Evolutionary conservation across 805 yeast genomes (phyloP).

Genomic region (Candida chauliodis): DNA sequence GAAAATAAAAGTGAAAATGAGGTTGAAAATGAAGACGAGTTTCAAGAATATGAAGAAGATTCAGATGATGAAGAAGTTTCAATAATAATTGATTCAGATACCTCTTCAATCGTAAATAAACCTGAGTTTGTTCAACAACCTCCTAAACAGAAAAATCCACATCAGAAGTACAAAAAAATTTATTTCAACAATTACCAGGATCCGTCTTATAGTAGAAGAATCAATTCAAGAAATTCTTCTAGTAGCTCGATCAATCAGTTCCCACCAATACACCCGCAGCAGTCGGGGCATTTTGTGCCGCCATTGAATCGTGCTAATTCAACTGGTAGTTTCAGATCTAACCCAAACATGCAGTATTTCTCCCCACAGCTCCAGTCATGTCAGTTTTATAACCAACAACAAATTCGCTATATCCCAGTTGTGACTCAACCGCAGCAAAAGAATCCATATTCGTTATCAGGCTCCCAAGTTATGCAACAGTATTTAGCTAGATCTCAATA

Average conservation of each 20-base stretch:
- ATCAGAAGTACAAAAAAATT: conserved; percentile 8
- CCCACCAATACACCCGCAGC: conserved; percentile 3
- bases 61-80: conserved; percentile 37
- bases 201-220: conserved; percentile 15
- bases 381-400: conserved; percentile 2
- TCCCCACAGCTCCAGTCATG: neutral
- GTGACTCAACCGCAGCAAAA: neutral
- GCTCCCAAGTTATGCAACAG: conserved; percentile 76
- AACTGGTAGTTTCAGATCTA: conserved; percentile 8
- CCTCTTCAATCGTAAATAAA: conserved; percentile 17
- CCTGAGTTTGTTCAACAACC: neutral
- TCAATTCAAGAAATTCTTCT: conserved; percentile 1
- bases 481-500: conserved; percentile 71
- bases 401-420: conserved; percentile 3
- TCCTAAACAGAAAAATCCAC: neutral
- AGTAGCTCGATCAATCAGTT: conserved; percentile 1
- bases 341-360: neutral
- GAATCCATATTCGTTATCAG: conserved; percentile 29
- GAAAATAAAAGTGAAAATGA: conserved; percentile 27
- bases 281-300: conserved; percentile 8
- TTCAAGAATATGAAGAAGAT: conserved; percentile 25
- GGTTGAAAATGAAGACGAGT: conserved; percentile 10
- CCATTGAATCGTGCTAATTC: conserved; percentile 12
- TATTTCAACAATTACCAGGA: conserved; percentile 17
- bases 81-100: conserved; percentile 34